A percentile compares a stretch with the other conserved stretches of the same genome.
phyloP scores from a whole-genome alignment of 2,329 filamentous ascomycete genomes.

The Epichloe sibirici region DNA sequence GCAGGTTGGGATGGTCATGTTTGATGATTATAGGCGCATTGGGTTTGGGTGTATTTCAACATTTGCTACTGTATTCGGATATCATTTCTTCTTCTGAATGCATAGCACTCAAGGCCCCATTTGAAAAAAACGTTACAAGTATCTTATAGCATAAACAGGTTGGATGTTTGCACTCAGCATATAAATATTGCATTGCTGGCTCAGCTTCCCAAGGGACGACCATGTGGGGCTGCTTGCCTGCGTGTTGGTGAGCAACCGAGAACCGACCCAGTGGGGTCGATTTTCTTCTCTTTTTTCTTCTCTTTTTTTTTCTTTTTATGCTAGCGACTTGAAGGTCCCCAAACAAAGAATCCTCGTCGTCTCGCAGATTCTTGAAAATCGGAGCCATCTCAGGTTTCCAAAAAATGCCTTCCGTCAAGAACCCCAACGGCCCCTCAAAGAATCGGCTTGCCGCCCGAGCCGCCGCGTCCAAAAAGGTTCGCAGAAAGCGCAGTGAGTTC shows the following conservation, averaged over 20 bases:
- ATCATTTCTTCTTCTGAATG: background rate
- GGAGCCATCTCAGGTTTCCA: background rate
- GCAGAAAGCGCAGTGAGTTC: constrained; percentile 28
- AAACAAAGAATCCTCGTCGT: background rate
- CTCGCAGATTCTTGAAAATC: background rate
- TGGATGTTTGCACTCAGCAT: no score
- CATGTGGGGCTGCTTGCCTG: no score
- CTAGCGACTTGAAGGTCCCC: no score
- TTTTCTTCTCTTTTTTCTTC: no score
- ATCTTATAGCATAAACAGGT: background rate
- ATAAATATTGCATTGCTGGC: no score
- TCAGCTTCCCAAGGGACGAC: no score
- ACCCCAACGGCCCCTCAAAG: constrained; percentile 44
- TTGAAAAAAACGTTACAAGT: background rate
- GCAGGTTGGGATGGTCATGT: background rate
- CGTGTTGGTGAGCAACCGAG: no score
- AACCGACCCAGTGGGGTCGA: no score
- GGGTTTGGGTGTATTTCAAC: background rate
- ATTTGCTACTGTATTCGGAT: background rate
- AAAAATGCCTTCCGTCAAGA: constrained; percentile 43
- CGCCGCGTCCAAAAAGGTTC: constrained; percentile 30
- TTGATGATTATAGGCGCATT: background rate
- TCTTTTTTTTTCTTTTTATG: no score
- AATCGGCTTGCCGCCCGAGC: constrained; percentile 38
- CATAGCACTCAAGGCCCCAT: background rate